Evolutionary conservation across 2,329 filamentous ascomycete species (phyloP), one percentile per base, ranked within the genome.

Genomic region (Lecanosticta acicola): DNA sequence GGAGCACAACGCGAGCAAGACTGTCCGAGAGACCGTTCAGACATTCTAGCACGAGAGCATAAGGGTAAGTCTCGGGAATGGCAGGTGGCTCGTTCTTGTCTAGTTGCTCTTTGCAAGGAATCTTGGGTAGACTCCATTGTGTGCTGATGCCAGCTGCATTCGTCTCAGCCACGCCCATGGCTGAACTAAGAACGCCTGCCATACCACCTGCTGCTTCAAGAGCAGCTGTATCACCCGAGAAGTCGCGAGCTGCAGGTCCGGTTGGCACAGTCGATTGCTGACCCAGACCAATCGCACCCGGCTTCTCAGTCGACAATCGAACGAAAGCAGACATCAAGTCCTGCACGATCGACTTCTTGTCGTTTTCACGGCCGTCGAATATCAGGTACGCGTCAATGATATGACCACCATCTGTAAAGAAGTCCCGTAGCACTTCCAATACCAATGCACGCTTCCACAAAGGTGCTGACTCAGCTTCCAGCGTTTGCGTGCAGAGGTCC

Each of bases 11-110:
- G 63, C 91, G 95, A 21, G 91, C 93, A 14, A 98, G 73, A 2
- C 87, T 89, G 61, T 98, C 93, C 0, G 91, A 94, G 40, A 98
- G 78, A 1, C 83, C 88, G 36, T 86, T 91, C 49, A 98, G 84
- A 60, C 91, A 97, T 2, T 87, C 85, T 34, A 98, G 70, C 1
- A 91, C 86, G 39, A 98, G 73, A 51, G 85, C 88, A 68, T 96
- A 97, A 5, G 95, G 78, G 60, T 98, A 98, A 0, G 93, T 95
- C 50, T 96, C 91, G 0, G 93, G 93, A 17, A 94, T 79, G 0
- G 73, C 59, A 3, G 91, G 89, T 0, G 91, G 78, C 39, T 95
- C 90, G 0, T 81, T 79, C 66, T 97, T 98, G 69, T 98, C 93
- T 16, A 97, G 78, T 54, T 95, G 87, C 58, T 98, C 93, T 50